A percentile compares a stretch with the other conserved stretches of the same genome.
phyloP scores from a whole-genome alignment of 129 eudicot genomes.

The Escallonia rubra region DNA sequence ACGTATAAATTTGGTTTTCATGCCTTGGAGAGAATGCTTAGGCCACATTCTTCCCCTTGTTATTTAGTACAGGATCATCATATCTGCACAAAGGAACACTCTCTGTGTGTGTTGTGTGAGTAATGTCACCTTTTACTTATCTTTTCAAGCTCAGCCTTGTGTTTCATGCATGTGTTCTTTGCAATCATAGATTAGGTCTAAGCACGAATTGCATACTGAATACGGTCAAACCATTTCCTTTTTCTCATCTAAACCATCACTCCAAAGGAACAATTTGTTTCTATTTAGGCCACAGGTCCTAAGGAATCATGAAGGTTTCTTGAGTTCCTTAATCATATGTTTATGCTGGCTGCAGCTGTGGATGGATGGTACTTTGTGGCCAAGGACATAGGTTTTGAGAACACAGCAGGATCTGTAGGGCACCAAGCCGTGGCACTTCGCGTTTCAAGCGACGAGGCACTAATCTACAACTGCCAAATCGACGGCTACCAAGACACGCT shows the following conservation, averaged over 20 bases:
- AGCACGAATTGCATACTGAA: too few species aligned
- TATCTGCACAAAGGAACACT: too few species aligned
- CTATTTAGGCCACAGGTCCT: too few species aligned
- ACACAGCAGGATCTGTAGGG: conserved; percentile 26
- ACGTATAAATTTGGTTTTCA: neutral
- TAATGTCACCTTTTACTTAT: too few species aligned
- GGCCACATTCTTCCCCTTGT: neutral
- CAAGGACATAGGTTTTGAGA: conserved; percentile 27
- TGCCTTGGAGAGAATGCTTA: neutral
- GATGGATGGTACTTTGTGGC: conserved; percentile 25
- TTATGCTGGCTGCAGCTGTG: conserved; percentile 13
- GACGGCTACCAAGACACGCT: conserved; percentile 32
- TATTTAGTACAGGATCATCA: neutral
- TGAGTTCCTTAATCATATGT: too few species aligned
- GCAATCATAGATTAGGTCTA: neutral
- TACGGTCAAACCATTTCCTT: too few species aligned
- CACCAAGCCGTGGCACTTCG: conserved; percentile 37
- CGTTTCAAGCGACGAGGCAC: conserved; percentile 17
- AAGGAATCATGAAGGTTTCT: too few species aligned
- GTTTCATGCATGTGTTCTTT: neutral
- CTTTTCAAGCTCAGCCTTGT: neutral
- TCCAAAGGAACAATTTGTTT: too few species aligned
- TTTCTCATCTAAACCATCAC: too few species aligned
- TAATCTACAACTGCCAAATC: conserved; percentile 22
- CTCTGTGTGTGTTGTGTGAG: too few species aligned